Evolutionary conservation across 176 grass and related monocot species (phyloP).

Genomic region (Tillandsia leiboldiana): DNA sequence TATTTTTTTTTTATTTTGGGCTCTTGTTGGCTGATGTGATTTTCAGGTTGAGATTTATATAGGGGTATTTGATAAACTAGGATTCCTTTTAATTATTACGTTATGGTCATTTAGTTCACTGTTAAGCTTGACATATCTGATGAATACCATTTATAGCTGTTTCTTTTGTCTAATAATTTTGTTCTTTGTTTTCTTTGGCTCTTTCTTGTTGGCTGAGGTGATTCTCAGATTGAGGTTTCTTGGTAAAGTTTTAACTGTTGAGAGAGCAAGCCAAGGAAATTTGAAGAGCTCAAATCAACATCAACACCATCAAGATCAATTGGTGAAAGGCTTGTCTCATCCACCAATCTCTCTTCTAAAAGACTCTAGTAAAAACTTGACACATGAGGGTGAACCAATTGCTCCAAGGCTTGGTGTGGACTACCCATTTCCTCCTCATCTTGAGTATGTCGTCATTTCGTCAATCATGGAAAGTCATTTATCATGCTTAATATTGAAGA

Average conservation of each 20-base stretch:
- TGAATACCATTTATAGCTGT: not conserved
- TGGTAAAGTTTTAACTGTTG: conserved; percentile 63
- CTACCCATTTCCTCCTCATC: conserved; percentile 83
- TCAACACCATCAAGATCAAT: conserved; percentile 34
- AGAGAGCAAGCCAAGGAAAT: conserved; percentile 46
- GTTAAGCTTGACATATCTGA: not conserved
- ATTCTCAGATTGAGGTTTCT: conserved; percentile 78
- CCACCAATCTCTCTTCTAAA: conserved; percentile 20
- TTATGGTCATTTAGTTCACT: not conserved
- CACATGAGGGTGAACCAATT: conserved; percentile 48
- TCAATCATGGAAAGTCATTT: not conserved
- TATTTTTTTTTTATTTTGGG: too few species aligned
- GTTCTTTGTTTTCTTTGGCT: not conserved
- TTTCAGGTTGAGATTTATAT: too few species aligned
- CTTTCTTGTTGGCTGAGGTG: conserved; percentile 13
- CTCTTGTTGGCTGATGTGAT: too few species aligned
- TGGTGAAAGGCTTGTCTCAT: conserved; percentile 14
- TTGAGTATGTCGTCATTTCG: conserved; percentile 46
- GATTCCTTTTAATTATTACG: too few species aligned
- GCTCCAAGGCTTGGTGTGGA: conserved; percentile 76
- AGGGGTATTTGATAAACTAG: too few species aligned
- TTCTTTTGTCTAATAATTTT: not conserved
- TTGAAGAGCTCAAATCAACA: conserved; percentile 30
- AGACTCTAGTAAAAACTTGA: conserved; percentile 25
- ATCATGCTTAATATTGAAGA: not conserved